Evolutionary conservation across 73 alveolate species (phyloP).

Genomic region (Stentor coeruleus): DNA sequence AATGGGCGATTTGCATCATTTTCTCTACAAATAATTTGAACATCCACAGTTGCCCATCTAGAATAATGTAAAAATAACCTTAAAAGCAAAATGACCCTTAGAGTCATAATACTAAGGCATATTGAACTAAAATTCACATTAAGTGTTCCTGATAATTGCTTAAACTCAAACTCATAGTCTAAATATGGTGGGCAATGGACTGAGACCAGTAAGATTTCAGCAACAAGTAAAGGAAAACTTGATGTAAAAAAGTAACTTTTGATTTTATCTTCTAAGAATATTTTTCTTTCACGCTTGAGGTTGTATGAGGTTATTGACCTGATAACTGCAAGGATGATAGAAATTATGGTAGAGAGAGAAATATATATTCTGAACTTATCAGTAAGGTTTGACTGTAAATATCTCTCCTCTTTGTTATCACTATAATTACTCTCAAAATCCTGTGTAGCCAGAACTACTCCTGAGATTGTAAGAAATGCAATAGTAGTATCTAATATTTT

Average conservation of each 20-base stretch:
- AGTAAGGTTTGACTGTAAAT: neutral
- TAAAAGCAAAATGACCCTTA: slow-evolving; percentile 64
- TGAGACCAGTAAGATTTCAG: neutral
- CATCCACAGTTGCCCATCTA: slow-evolving; percentile 74
- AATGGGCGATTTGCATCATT: slow-evolving; percentile 70
- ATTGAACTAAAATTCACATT: slow-evolving; percentile 45
- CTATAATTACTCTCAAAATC: neutral
- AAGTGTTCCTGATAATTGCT: neutral
- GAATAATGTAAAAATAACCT: slow-evolving; percentile 75
- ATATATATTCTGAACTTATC: neutral
- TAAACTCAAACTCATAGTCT: slow-evolving; percentile 6
- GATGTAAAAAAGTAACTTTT: neutral
- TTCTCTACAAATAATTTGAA: slow-evolving; percentile 73
- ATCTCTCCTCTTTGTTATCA: neutral
- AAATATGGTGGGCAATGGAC: neutral
- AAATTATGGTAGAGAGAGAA: neutral
- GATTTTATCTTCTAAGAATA: neutral
- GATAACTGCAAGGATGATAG: neutral
- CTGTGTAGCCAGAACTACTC: neutral
- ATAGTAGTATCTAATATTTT: neutral
- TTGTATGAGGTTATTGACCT: neutral
- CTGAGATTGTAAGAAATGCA: neutral
- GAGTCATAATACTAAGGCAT: slow-evolving; percentile 48
- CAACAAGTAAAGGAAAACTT: neutral
- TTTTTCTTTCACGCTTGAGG: neutral